These are phyloP conservation scores for Rosa multiflora DNA, from an alignment of 306 rosid genomes.

Conservation along the genomic window DNA sequence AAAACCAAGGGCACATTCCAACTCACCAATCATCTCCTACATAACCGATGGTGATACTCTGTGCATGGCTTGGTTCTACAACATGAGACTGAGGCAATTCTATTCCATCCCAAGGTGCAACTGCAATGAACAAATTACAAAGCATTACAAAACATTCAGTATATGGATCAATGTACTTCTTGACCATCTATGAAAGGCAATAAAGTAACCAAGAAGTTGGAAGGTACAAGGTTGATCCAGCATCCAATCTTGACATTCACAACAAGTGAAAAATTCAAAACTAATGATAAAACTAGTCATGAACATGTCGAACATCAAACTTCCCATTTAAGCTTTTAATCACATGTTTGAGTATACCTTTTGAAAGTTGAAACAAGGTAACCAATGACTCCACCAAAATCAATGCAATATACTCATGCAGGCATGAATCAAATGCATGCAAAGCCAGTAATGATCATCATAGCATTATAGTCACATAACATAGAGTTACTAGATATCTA, in stretches of 20 bases:
- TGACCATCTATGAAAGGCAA: not conserved
- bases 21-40: slow-evolving; percentile 87
- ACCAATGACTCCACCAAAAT: not conserved
- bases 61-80: slow-evolving; percentile 33
- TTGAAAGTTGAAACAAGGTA: not conserved
- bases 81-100: slow-evolving; percentile 44
- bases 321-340: not conserved
- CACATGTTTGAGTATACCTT: not conserved
- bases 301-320: not conserved
- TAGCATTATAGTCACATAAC: not conserved
- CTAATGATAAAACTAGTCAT: not conserved
- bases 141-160: slow-evolving; percentile 2
- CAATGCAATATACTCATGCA: not conserved
- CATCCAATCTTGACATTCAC: not conserved
- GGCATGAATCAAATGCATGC: not conserved
- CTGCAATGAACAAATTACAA: slow-evolving; percentile 43
- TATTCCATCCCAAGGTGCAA: slow-evolving; percentile 76
- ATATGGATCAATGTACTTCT: not conserved
- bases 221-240: not conserved
- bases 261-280: not conserved
- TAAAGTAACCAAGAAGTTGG: not conserved
- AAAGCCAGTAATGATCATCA: not conserved
- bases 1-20: not conserved
- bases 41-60: slow-evolving; percentile 55
- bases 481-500: slow-evolving; percentile 16